Percentiles rank a stretch among this genome's conserved stretches.
These are phyloP conservation scores for Ceratocystis cubensis DNA, from an alignment of 2,329 filamentous ascomycete genomes.

Conservation along the genomic window DNA sequence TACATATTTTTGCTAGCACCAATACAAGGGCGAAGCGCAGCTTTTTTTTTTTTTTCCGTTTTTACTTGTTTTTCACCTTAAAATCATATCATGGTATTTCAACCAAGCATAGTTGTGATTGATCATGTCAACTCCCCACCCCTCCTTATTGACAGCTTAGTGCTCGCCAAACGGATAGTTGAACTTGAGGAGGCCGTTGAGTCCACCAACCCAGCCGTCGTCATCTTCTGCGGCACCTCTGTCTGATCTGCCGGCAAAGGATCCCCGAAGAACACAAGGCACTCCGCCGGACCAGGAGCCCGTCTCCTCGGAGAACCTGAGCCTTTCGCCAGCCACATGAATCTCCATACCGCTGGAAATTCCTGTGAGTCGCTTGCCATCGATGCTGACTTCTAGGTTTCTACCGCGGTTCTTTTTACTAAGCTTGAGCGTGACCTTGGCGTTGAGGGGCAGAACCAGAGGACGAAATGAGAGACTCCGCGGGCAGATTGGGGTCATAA, in stretches of 20 bases:
- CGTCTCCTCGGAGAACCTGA: constrained; percentile 75
- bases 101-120: not conserved
- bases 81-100: not conserved
- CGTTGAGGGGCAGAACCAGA: constrained; percentile 75
- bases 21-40: not conserved
- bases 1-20: not conserved
- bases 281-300: constrained; percentile 76
- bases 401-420: constrained; percentile 67
- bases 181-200: constrained; percentile 91
- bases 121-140: not conserved
- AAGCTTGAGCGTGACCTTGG: constrained; percentile 67
- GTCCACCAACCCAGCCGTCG: constrained; percentile 89
- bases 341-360: constrained; percentile 71
- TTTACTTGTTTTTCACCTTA: not conserved
- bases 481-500: constrained; percentile 89
- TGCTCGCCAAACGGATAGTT: constrained; percentile 77
- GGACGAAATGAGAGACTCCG: constrained; percentile 86
- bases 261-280: constrained; percentile 70
- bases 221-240: constrained; percentile 44
- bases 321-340: constrained; percentile 64
- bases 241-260: constrained; percentile 31
- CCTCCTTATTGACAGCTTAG: not conserved
- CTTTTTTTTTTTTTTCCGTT: not conserved
- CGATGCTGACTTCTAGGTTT: constrained; percentile 67
- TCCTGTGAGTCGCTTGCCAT: constrained; percentile 56